Conservation (phyloP, 2,329 filamentous ascomycete genomes). For the Exophiala sideris region DNA sequence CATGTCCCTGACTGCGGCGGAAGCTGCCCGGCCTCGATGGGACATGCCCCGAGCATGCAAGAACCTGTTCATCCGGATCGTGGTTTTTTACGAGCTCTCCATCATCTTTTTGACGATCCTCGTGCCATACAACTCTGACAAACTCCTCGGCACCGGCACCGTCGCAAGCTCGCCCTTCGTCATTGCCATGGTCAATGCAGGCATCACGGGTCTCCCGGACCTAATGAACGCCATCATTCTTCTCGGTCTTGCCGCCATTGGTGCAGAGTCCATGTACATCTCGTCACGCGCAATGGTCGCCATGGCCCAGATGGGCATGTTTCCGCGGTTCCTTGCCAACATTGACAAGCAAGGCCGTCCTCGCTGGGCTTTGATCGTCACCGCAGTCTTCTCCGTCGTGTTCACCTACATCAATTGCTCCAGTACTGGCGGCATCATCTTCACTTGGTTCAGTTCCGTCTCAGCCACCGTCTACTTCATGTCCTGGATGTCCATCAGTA, state of each 20-base stretch:
- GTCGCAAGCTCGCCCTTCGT: slow-evolving; percentile 76
- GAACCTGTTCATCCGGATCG: slow-evolving; percentile 52
- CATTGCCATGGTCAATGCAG: slow-evolving; percentile 80
- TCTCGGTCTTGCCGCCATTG: slow-evolving; percentile 62
- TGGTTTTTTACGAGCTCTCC: slow-evolving; percentile 55
- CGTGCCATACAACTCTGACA: slow-evolving; percentile 54
- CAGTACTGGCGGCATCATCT: slow-evolving; percentile 45
- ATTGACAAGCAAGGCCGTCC: slow-evolving; percentile 33
- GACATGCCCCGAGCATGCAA: slow-evolving; percentile 53
- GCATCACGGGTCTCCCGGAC: slow-evolving; percentile 74
- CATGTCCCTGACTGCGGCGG: slow-evolving; percentile 55
- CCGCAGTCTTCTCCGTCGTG: slow-evolving; percentile 26
- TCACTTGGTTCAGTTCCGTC: slow-evolving; percentile 74
- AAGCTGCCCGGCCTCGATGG: slow-evolving; percentile 49
- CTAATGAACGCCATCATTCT: slow-evolving; percentile 83
- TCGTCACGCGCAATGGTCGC: slow-evolving; percentile 33
- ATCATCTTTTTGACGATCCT: slow-evolving; percentile 57
- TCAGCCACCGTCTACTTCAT: slow-evolving; percentile 71
- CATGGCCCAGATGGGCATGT: slow-evolving; percentile 31
- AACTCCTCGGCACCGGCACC: slow-evolving; percentile 43
- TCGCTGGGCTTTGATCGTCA: slow-evolving; percentile 30
- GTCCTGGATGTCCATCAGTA: slow-evolving; percentile 52
- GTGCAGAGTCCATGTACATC: slow-evolving; percentile 17
- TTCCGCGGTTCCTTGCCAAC: slow-evolving; percentile 30
- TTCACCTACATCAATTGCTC: slow-evolving; percentile 35